Percentiles rank a stretch among this genome's conserved stretches.
These are phyloP conservation scores for Corinectria fuckeliana DNA, from an alignment of 2,329 filamentous ascomycete species.

Conservation along the genomic window DNA sequence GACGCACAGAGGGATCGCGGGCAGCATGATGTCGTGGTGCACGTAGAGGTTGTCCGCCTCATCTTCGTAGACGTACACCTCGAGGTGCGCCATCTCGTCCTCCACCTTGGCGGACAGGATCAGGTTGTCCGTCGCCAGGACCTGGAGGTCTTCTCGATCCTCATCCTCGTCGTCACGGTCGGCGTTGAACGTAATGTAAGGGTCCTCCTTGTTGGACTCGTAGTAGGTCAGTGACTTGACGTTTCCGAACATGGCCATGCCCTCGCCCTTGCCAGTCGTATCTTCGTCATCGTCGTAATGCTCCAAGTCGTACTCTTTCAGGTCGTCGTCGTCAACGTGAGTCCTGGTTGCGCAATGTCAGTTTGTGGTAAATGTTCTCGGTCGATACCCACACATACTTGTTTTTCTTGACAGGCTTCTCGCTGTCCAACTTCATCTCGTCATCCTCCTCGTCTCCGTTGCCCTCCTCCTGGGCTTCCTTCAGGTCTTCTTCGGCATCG, in stretches of 20 bases:
- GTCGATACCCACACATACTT: constrained; percentile 38
- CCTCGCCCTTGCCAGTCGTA: constrained; percentile 61
- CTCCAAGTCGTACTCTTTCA: constrained; percentile 96
- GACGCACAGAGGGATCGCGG: constrained; percentile 91
- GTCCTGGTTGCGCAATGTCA: constrained; percentile 48
- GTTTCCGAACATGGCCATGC: constrained; percentile 93
- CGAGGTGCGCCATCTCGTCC: constrained; percentile 94
- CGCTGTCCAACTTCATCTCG: constrained; percentile 46
- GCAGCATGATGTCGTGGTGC: constrained; percentile 99
- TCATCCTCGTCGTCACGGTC: constrained; percentile 77
- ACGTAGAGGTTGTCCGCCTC: constrained; percentile 96
- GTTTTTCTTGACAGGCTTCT: constrained; percentile 41
- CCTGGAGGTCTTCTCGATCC: constrained; percentile 91
- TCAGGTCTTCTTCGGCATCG: constrained; percentile 87
- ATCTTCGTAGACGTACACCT: constrained; percentile 98
- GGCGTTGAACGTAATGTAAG: constrained; percentile 89
- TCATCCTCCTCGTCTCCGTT: constrained; percentile 42
- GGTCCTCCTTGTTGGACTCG: constrained; percentile 91
- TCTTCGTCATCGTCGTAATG: constrained; percentile 85
- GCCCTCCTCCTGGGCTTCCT: constrained; percentile 64
- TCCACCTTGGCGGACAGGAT: constrained; percentile 92
- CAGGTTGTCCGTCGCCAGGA: constrained; percentile 90
- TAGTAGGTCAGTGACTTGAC: constrained; percentile 94
- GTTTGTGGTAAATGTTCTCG: background rate
- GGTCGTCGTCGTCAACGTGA: constrained; percentile 73